phyloP scores from a whole-genome alignment of 495 filamentous ascomycete species.

The Penicillium dipodomyicola region DNA sequence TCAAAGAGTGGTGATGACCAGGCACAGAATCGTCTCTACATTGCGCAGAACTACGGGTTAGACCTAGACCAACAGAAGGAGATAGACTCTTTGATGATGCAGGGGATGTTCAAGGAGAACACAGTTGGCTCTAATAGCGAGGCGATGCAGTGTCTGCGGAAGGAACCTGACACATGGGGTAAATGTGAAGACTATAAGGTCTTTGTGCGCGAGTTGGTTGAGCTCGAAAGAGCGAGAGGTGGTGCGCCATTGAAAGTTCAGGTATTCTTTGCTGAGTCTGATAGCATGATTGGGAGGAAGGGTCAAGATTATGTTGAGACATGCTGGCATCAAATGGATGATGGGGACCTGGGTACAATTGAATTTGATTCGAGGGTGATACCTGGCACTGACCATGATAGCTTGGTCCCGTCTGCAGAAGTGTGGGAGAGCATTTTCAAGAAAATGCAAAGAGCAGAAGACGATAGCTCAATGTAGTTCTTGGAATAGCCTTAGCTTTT shows the following conservation, averaged over 20 bases:
- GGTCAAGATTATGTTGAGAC: conserved; percentile 34
- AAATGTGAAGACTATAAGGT: conserved; percentile 30
- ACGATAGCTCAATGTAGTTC: neutral
- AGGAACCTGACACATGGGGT: conserved; percentile 27
- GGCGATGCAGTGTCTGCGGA: conserved; percentile 33
- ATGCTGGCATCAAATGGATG: conserved; percentile 25
- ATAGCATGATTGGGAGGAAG: conserved; percentile 31
- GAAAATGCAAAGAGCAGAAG: neutral
- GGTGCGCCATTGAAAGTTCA: conserved; percentile 12
- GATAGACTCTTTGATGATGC: conserved; percentile 17
- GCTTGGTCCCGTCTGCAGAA: conserved; percentile 21
- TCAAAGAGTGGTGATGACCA: conserved; percentile 3
- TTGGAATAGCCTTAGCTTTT: neutral
- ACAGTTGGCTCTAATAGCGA: conserved; percentile 36
- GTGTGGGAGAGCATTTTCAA: conserved; percentile 25
- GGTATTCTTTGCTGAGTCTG: conserved; percentile 29
- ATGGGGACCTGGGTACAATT: conserved; percentile 9
- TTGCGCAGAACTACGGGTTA: conserved; percentile 26
- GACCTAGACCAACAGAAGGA: conserved; percentile 20
- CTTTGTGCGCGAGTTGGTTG: conserved; percentile 22
- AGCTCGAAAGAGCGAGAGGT: conserved; percentile 3
- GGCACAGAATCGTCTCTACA: conserved; percentile 14
- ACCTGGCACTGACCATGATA: conserved; percentile 33
- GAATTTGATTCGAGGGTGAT: conserved; percentile 21
- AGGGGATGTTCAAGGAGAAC: conserved; percentile 27